These are phyloP conservation scores for Penicillium sp. DNA, from an alignment of 2,329 filamentous ascomycete species.

Conservation along the genomic window DNA sequence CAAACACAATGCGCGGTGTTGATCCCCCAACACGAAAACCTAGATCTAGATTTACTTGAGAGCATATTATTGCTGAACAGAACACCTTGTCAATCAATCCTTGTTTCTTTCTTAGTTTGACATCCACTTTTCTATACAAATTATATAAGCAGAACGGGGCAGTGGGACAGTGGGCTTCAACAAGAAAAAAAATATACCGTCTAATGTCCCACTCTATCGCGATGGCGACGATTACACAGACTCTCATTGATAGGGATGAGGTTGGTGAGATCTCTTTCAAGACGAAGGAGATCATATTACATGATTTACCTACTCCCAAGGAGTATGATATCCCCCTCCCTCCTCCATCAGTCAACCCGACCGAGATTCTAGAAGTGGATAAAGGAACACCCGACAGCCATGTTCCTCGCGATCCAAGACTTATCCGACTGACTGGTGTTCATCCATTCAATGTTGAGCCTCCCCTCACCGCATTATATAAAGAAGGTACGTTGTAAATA, in stretches of 20 bases:
- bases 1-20: neutral
- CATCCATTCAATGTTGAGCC: slow-evolving; percentile 93
- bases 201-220: neutral
- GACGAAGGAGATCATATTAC: slow-evolving; percentile 23
- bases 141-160: slow-evolving; percentile 3
- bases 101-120: neutral
- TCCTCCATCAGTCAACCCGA: slow-evolving; percentile 59
- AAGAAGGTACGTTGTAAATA: slow-evolving; percentile 47
- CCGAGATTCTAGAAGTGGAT: slow-evolving; percentile 70
- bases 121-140: neutral
- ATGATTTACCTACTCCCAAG: slow-evolving; percentile 24
- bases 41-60: neutral
- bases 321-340: slow-evolving; percentile 64
- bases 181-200: neutral
- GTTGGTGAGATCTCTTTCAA: slow-evolving; percentile 15
- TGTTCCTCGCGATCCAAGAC: slow-evolving; percentile 74
- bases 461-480: slow-evolving; percentile 74
- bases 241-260: slow-evolving; percentile 7
- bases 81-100: neutral
- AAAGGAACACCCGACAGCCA: slow-evolving; percentile 80
- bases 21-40: neutral
- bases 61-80: neutral
- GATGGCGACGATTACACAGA: slow-evolving; percentile 30
- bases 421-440: slow-evolving; percentile 83
- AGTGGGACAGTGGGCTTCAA: neutral